These are phyloP conservation scores for Microsporum ferrugineum DNA, from an alignment of 2,329 filamentous ascomycete genomes.

Conservation along the genomic window DNA sequence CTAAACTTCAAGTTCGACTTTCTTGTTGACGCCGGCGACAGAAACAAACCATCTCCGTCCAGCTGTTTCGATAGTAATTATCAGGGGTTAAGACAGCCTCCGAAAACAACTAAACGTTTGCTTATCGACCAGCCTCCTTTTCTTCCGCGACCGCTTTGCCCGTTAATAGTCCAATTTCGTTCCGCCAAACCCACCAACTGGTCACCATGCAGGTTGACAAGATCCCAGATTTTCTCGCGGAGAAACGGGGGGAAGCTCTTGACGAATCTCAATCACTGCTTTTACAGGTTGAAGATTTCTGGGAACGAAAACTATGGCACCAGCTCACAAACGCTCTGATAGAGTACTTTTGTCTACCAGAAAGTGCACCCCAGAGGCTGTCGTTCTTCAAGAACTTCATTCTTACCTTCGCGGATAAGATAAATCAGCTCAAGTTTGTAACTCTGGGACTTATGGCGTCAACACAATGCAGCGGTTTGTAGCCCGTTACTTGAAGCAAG, in stretches of 20 bases:
- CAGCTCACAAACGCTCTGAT: slow-evolving; percentile 85
- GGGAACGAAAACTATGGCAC: slow-evolving; percentile 99
- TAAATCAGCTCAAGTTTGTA: slow-evolving; percentile 97
- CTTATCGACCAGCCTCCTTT: background rate
- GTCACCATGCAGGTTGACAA: slow-evolving; percentile 66
- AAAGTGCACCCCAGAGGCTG: slow-evolving; percentile 74
- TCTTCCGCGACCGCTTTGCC: background rate
- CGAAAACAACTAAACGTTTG: background rate
- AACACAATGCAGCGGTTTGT: slow-evolving; percentile 52
- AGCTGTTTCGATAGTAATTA: background rate
- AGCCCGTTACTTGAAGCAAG: background rate
- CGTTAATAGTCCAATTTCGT: background rate
- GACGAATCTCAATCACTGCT: slow-evolving; percentile 80
- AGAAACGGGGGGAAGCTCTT: slow-evolving; percentile 78
- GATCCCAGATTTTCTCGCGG: slow-evolving; percentile 82
- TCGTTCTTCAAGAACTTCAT: slow-evolving; percentile 90
- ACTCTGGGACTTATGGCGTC: slow-evolving; percentile 79
- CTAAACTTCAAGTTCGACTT: slow-evolving; percentile 11
- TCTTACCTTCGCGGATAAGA: slow-evolving; percentile 92
- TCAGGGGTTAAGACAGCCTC: background rate
- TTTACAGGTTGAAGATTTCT: slow-evolving; percentile 86
- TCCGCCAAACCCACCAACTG: background rate
- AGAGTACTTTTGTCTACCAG: slow-evolving; percentile 72
- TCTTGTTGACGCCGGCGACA: slow-evolving; percentile 6
- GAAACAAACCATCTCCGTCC: background rate